Base-by-base conservation (phyloP, 805 yeast species). In the Hemisphaericaspora nanyangensis region DNA sequence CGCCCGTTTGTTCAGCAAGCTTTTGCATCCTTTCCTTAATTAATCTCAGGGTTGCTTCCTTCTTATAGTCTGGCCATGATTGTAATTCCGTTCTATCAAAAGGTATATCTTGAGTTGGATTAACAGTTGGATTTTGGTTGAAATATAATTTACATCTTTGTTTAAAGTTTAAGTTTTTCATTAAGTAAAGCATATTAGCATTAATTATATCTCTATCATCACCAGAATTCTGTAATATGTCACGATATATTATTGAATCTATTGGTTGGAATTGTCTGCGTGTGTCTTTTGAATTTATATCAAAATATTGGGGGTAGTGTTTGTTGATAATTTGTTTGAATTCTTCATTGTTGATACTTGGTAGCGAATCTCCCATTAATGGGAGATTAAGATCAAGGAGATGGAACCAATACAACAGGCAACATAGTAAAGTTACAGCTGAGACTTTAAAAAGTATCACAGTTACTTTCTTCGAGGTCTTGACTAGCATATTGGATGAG, bases 131-230 rank as follows among this genome's bases (percentile, higher is more conserved):
- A 13, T 44, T 42, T n/a, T 50, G 15, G 16, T 32, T 44, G 40
- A 57, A 56, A 40, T 47, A 58, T 7, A 46, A 36, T 18, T 52
- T 50, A 48, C 64, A 58, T 28, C 59, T 42, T n/a, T 47, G 43
- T 8, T 39, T 22, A 29, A 38, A 38, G 7, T 38, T 36, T 10
- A 39, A 38, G n/a, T 40, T 27, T 8, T 37, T 22, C 19, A 51
- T 36, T 11, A 51, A 25, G 8, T 45, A 37, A 28, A 40, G 42
- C n/a, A 49, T 26, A 7, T 41, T 31, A 4, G 28, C 41, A 24
- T 29, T 31, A 18, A 29, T 10, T 13, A 35, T n/a, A 13, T 19
- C 32, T n/a, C 18, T 27, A 28, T 35, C 37, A 20, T 29, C 27
- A 20, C 16, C 13, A 3, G 10, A 12, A 16, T 13, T 15, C 12